Conservation (phyloP, 2,329 filamentous ascomycete species). For the Fusarium compactum region DNA sequence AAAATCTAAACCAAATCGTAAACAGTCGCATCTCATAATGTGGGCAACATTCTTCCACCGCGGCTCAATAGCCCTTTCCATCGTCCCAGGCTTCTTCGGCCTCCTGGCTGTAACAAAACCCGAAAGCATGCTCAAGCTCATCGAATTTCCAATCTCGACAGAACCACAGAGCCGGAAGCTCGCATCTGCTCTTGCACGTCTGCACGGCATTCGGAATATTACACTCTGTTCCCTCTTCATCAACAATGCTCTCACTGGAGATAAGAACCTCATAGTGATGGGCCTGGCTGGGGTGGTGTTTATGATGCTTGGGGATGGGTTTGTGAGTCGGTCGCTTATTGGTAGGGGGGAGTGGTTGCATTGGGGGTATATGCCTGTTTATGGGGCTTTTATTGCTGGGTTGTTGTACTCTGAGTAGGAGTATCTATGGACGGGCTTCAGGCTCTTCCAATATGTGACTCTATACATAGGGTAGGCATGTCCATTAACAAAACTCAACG, state of each 20-base stretch:
- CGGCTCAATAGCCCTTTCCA: slow-evolving; percentile 21
- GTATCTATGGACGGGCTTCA: no score
- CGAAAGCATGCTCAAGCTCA: slow-evolving; percentile 13
- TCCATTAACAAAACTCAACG: no score
- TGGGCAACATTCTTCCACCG: slow-evolving; percentile 29
- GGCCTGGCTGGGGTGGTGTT: slow-evolving; percentile 5
- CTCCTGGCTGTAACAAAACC: slow-evolving; percentile 30
- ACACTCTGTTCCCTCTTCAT: slow-evolving; percentile 35
- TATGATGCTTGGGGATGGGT: slow-evolving; percentile 30
- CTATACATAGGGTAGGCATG: no score
- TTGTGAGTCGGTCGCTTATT: slow-evolving; percentile 27
- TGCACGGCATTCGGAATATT: slow-evolving; percentile 37
- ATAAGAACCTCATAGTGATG: slow-evolving; percentile 17
- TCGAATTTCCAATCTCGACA: slow-evolving; percentile 30
- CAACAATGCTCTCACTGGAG: slow-evolving; percentile 27
- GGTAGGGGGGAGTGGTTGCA: slow-evolving; percentile 41
- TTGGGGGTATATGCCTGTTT: slow-evolving; percentile 35
- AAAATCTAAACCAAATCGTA: no score
- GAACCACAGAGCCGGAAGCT: slow-evolving; percentile 28
- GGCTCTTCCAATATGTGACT: no score
- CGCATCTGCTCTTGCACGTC: slow-evolving; percentile 9
- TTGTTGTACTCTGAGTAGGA: slow-evolving; percentile 8
- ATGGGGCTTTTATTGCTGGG: slow-evolving; percentile 1
- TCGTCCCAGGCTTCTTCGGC: slow-evolving; percentile 35
- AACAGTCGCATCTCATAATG: no score